phyloP scores from a whole-genome alignment of 2,329 filamentous ascomycete genomes.

The Cladosporium sp. region DNA sequence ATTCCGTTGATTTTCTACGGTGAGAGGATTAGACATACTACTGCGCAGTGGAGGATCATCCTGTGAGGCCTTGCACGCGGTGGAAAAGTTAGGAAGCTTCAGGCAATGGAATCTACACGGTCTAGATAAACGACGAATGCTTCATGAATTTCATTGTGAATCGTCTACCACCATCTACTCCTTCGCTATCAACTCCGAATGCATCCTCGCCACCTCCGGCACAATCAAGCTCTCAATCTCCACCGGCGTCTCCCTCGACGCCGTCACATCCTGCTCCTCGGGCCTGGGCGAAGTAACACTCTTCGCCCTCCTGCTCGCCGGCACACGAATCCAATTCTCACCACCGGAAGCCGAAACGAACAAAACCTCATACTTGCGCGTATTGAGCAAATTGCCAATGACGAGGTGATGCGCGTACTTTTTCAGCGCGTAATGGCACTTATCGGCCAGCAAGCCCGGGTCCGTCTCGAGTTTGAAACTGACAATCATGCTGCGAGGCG shows the following conservation, averaged over 20 bases:
- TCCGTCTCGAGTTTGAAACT: constrained; percentile 99
- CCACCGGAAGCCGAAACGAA: constrained; percentile 70
- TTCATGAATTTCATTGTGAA: too few relatives aligned
- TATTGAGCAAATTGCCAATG: constrained; percentile 87
- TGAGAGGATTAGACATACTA: constrained; percentile 29
- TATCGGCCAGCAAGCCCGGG: constrained; percentile 77
- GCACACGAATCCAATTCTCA: constrained; percentile 73
- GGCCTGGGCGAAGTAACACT: constrained; percentile 20
- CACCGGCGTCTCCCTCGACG: constrained; percentile 58
- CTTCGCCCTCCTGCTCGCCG: constrained; percentile 37
- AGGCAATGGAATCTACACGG: too few relatives aligned
- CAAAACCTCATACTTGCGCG: constrained; percentile 94
- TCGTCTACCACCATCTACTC: neutral
- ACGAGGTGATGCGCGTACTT: constrained; percentile 94
- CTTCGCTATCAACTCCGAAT: constrained; percentile 54
- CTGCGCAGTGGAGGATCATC: constrained; percentile 35
- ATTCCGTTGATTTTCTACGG: constrained; percentile 32
- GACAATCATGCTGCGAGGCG: constrained; percentile 91
- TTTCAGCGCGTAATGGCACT: constrained; percentile 79
- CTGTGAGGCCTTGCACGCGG: constrained; percentile 17
- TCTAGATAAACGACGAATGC: too few relatives aligned
- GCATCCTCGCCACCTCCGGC: constrained; percentile 74
- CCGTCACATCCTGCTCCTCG: neutral
- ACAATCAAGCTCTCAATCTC: constrained; percentile 95
- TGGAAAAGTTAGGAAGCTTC: too few relatives aligned